A percentile compares a stretch with the other conserved stretches of the same genome.
phyloP scores from a whole-genome alignment of 495 filamentous ascomycete species.

The Cercophora samala region DNA sequence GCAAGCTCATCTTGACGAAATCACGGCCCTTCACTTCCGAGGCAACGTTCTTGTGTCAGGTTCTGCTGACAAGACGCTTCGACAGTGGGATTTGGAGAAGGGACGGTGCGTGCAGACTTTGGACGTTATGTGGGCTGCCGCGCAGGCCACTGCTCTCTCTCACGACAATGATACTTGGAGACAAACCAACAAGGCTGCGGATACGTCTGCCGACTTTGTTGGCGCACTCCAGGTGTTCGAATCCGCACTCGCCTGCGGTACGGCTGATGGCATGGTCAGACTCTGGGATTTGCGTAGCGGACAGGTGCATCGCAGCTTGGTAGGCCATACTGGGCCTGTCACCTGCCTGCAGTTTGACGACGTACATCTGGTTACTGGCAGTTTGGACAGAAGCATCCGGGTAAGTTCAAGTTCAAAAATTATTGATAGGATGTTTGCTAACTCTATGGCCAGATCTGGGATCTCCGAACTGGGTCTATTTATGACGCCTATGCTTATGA shows the following conservation, averaged over 20 bases:
- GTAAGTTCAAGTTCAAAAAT: conserved; percentile 52
- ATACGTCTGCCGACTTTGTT: conserved; percentile 79
- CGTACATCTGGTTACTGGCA: conserved; percentile 90
- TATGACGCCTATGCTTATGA: conserved; percentile 96
- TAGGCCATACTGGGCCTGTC: conserved; percentile 94
- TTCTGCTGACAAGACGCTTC: conserved; percentile 92
- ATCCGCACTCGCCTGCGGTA: conserved; percentile 94
- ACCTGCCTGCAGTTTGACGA: conserved; percentile 97
- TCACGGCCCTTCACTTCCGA: conserved; percentile 88
- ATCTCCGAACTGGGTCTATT: conserved; percentile 93
- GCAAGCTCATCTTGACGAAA: conserved; percentile 86
- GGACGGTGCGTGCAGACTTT: conserved; percentile 96
- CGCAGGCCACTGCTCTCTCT: conserved; percentile 73
- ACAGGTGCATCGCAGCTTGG: conserved; percentile 91
- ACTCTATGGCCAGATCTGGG: conserved; percentile 74
- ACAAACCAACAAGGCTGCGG: conserved; percentile 54
- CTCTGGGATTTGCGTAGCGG: conserved; percentile 96
- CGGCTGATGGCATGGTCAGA: conserved; percentile 95
- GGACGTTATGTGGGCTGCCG: conserved; percentile 98
- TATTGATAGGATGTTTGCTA: not conserved
- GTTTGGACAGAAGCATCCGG: conserved; percentile 87
- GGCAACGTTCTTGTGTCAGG: conserved; percentile 89
- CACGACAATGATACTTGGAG: conserved; percentile 55
- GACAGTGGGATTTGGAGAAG: conserved; percentile 96
- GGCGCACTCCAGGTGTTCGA: conserved; percentile 96